Conservation (phyloP, 257 asterid species). For the Rauvolfia tetraphylla region DNA sequence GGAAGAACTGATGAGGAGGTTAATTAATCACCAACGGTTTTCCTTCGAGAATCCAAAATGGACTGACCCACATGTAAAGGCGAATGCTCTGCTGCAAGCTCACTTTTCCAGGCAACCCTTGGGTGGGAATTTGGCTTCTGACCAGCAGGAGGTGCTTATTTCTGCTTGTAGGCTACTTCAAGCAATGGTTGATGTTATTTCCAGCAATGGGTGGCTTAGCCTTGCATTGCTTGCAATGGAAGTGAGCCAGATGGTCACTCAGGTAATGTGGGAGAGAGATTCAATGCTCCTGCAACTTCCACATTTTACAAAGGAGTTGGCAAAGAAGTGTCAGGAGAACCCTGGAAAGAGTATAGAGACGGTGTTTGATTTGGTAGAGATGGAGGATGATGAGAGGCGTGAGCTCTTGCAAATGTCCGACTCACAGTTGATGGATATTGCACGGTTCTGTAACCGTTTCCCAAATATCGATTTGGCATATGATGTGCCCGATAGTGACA, state of each 20-base stretch:
- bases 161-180: slow-evolving; percentile 35
- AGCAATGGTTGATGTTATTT: slow-evolving; percentile 46
- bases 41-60: slow-evolving; percentile 32
- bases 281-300: slow-evolving; percentile 41
- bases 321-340: slow-evolving; percentile 37
- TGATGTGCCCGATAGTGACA: slow-evolving; percentile 28
- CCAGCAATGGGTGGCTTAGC: slow-evolving; percentile 42
- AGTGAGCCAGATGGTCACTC: slow-evolving; percentile 46
- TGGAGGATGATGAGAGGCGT: slow-evolving; percentile 41
- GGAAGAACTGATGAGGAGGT: slow-evolving; percentile 38
- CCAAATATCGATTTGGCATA: slow-evolving; percentile 38
- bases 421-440: slow-evolving; percentile 35
- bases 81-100: slow-evolving; percentile 42
- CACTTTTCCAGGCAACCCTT: slow-evolving; percentile 36
- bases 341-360: slow-evolving; percentile 39
- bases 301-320: slow-evolving; percentile 42
- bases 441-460: slow-evolving; percentile 37
- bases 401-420: slow-evolving; percentile 40
- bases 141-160: slow-evolving; percentile 36
- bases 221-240: slow-evolving; percentile 40
- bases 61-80: slow-evolving; percentile 39
- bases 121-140: slow-evolving; percentile 35
- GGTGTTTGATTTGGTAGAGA: slow-evolving; percentile 36
- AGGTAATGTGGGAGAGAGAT: slow-evolving; percentile 44
- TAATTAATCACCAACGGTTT: slow-evolving; percentile 39